Evolutionary conservation across 164 flowering plant species (phyloP).

Genomic region (Houttuynia cordata): DNA sequence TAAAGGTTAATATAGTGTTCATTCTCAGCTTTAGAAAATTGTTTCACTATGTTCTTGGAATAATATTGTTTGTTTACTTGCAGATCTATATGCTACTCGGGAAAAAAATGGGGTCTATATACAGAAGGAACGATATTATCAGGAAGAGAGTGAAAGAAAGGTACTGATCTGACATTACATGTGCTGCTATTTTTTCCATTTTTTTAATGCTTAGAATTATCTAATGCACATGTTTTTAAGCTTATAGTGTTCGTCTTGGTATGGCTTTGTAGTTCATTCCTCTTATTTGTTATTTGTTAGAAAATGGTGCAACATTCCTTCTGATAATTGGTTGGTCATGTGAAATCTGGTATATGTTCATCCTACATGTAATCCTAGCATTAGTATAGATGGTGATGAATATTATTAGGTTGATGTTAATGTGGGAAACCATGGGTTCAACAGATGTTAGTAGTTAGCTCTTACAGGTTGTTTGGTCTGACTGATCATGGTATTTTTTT

Average conservation of each 20-base stretch:
- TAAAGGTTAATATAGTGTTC: neutral
- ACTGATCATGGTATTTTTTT: no score
- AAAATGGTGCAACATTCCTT: no score
- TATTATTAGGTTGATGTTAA: no score
- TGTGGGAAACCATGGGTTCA: no score
- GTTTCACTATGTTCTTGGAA: neutral
- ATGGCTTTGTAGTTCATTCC: neutral
- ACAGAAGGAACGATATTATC: slow-evolving; percentile 86
- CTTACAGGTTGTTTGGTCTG: no score
- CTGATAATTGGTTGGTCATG: no score
- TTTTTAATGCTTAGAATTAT: neutral
- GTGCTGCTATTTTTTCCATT: no score
- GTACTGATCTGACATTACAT: slow-evolving; percentile 19
- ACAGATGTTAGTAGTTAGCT: no score
- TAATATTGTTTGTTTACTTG: neutral
- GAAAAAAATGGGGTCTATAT: slow-evolving; percentile 97
- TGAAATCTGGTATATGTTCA: no score
- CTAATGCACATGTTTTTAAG: neutral
- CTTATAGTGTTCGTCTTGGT: neutral
- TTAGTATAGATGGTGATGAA: no score
- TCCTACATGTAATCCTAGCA: no score
- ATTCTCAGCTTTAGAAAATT: neutral
- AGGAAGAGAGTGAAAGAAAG: slow-evolving; percentile 92
- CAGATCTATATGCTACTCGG: slow-evolving; percentile 94
- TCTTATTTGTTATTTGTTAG: no score